Base-by-base conservation (phyloP, 2,329 filamentous ascomycete species). In the Sarocladium kiliense region DNA sequence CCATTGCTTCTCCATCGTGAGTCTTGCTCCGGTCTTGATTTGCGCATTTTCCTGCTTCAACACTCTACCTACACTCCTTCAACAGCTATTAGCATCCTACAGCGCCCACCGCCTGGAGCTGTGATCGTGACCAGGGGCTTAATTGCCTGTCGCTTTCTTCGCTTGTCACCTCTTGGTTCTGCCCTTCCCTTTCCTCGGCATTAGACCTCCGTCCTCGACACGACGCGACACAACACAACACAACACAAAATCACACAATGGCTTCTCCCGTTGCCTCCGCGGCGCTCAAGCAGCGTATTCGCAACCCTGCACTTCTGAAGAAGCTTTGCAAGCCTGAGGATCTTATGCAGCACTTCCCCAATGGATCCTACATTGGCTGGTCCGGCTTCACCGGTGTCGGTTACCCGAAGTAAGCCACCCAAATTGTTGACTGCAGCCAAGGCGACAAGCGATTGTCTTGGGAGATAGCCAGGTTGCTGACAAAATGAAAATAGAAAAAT, bases 381-480 rank as follows among this genome's bases (percentile, higher is more conserved):
- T 91, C 86, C 60, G 91, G 91, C 34, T 96, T 96, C 73, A 96
- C 91, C 12, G 91, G 90, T 64, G 90, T 95, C 54, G 89, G 89
- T 57, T 94, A 94, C 74, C 89, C 89, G 60, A 94, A 94, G 87
- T 69, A 58, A 54, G 69, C 34, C 7, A 3, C 25, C 7, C 11
- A 37, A 21, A 27, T n/a, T 21, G 30, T 12, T 7, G 30, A 32
- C 6, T 6, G 12, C 30, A 32, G 12, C 39, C 16, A 21, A 39
- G n/a, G n/a, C n/a, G n/a, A n/a, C n/a, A n/a, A n/a, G n/a, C n/a
- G n/a, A n/a, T n/a, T n/a, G n/a, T n/a, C n/a, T n/a, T n/a, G n/a
- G n/a, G n/a, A n/a, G n/a, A n/a, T n/a, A n/a, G n/a, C n/a, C n/a
- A n/a, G n/a, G n/a, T n/a, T n/a, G n/a, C n/a, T n/a, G n/a, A 39